phyloP scores from a whole-genome alignment of 306 rosid genomes.

The Sicyos edulis region DNA sequence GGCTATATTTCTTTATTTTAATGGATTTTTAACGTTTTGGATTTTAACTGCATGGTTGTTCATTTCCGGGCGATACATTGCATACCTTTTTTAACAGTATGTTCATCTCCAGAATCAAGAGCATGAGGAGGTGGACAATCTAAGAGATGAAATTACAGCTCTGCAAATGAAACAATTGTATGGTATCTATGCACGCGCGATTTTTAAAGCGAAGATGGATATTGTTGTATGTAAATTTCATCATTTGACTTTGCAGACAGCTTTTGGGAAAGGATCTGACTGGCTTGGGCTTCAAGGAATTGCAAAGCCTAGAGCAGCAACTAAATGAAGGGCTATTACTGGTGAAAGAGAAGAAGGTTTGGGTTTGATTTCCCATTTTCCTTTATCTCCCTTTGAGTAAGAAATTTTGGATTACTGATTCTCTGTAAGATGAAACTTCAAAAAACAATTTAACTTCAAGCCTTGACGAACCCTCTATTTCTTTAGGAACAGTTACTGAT shows the following conservation, averaged over 20 bases:
- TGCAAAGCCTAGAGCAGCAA: slow-evolving; percentile 75
- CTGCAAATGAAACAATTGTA: slow-evolving; percentile 76
- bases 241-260: slow-evolving; percentile 38
- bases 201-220: neutral
- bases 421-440: slow-evolving; percentile 1
- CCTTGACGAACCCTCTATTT: slow-evolving; percentile 25
- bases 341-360: slow-evolving; percentile 58
- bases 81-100: slow-evolving; percentile 7
- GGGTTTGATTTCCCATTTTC: neutral
- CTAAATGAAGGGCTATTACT: slow-evolving; percentile 54
- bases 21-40: neutral
- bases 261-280: slow-evolving; percentile 74
- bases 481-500: slow-evolving; percentile 74
- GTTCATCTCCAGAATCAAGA: slow-evolving; percentile 54
- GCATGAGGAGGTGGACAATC: slow-evolving; percentile 41
- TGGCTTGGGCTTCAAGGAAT: slow-evolving; percentile 65
- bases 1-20: too few relatives aligned
- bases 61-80: neutral
- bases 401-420: neutral
- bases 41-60: neutral
- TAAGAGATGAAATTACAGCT: slow-evolving; percentile 69
- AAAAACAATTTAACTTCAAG: slow-evolving; percentile 11
- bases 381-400: too few relatives aligned
- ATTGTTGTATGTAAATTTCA: slow-evolving; percentile 40
- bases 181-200: slow-evolving; percentile 6